Evolutionary conservation across 306 rosid species (phyloP).

Genomic region (Casuarina glauca): DNA sequence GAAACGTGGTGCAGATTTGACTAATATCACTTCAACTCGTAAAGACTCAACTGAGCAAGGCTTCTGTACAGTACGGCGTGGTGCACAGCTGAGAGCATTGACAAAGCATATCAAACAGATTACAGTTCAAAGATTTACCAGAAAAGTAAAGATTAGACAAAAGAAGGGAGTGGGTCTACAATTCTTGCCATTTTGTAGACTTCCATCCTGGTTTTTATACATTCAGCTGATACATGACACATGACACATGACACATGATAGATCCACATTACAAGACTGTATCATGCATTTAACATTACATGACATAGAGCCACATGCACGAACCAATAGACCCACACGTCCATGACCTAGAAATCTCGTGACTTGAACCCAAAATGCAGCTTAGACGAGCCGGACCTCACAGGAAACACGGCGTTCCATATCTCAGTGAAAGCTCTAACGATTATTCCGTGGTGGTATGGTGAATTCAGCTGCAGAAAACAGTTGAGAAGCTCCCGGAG

Average conservation of each 20-base stretch:
- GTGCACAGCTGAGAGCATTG: background rate
- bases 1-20: conserved; percentile 35
- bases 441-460: conserved; percentile 70
- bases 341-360: conserved; percentile 44
- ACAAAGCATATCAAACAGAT: background rate
- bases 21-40: conserved; percentile 10
- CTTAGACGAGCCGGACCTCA: conserved; percentile 30
- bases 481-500: conserved; percentile 74
- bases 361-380: conserved; percentile 37
- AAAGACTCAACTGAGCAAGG: background rate
- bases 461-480: conserved; percentile 78
- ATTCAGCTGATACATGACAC: background rate
- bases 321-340: conserved; percentile 19
- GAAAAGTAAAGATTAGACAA: background rate
- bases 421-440: conserved; percentile 86
- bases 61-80: background rate
- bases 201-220: background rate
- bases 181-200: background rate
- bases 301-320: background rate
- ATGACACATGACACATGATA: background rate
- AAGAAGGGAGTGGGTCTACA: background rate
- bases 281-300: conserved; percentile 12
- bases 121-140: background rate
- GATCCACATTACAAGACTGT: background rate
- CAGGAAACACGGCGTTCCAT: conserved; percentile 83